Base-by-base conservation (phyloP, 176 grass and related monocot genomes). In the Bonia amplexicaulis region DNA sequence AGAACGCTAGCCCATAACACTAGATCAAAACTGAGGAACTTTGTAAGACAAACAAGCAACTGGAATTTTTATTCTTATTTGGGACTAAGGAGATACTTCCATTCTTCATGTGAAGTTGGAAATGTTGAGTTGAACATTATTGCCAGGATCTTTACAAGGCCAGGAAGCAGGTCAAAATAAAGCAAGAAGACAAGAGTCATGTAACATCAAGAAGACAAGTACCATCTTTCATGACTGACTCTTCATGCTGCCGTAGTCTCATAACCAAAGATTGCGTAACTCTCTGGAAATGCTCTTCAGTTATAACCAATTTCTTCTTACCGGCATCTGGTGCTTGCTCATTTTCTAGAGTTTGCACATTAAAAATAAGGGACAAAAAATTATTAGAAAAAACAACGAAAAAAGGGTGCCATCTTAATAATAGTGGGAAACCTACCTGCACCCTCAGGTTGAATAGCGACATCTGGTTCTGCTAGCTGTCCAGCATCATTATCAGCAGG, bases 241-340 rank as follows among this genome's bases (percentile, higher is more conserved):
- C 93, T 85, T 99, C 96, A 11, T 99, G 91, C 81, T 94, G 96
- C 20, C 86, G 83, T 60, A 99, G 74, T 44, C 82, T 73, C 96
- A 99, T 94, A 22, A 99, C 81, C 40, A 99, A 91, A 81, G 93
- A 93, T 84, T 95, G 96, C 31, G 93, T 99, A 73, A 99, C 90
- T 81, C 88, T 89, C 90, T 99, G 93, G 80, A 99, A 94, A 77
- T 96, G 90, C 65, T 99, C 96, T 90, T 99, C 96, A 6, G 96
- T 96, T 79, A 99, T 96, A 87, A 94, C 93, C 70, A 99, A 70
- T 55, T 95, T 95, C 90, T 95, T 98, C 90, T 85, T 96, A 74
- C 79, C 58, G 16, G 26, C 78, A 53, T 91, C 93, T 42, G 68
- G 23, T 59, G 74, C 81, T 88, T 80, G 87, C 20, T 82, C 84